Evolutionary conservation across 805 yeast genomes (phyloP), one percentile per base, ranked within the genome.

Genomic region (Hanseniaspora singularis): DNA sequence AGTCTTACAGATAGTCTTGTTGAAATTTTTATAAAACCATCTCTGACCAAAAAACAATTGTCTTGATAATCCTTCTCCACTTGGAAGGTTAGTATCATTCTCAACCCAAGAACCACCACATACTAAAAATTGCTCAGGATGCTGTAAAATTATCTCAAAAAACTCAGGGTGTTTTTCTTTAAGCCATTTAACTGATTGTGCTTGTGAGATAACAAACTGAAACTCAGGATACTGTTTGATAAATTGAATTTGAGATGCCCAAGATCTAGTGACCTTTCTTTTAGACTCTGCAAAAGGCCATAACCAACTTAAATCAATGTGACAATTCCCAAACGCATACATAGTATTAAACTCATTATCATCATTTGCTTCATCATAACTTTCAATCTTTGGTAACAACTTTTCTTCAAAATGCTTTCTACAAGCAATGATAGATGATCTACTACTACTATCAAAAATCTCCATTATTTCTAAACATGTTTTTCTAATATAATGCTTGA

Each of bases 231-330:
- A 89, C 54, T 77, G 70, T 46, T 86, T 89, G 57, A 92, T 75
- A 40, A 92, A 64, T 46, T 85, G 79, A 43, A 89, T 67, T 65
- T 89, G 98, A 9, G 95, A 77, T 0, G 95, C 79, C 97, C 97
- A 89, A 5, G 95, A 85, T 53, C 98, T 73, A 2, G 88, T 95
- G 47, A 89, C 76, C 59, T 89, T 89, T 44, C 97, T 74, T 55
- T 83, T 80, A 1, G 97, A 86, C 61, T 92, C 96, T 2, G 95
- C 96, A 68, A 81, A 89, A n/a, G 96, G 97, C 98, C 98, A 89
- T 50, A 87, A 70, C 98, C 98, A 89, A 14, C 97, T 97, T 15
- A 97, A 89, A 58, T 89, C 98, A 55, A 88, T 88, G 62, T 88
- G 97, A 61, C 97, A 92, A 61, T 92, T 84, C 36, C 98, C 98